Conservation (phyloP, 176 grass and related monocot genomes). For the Paspalum vaginatum region DNA sequence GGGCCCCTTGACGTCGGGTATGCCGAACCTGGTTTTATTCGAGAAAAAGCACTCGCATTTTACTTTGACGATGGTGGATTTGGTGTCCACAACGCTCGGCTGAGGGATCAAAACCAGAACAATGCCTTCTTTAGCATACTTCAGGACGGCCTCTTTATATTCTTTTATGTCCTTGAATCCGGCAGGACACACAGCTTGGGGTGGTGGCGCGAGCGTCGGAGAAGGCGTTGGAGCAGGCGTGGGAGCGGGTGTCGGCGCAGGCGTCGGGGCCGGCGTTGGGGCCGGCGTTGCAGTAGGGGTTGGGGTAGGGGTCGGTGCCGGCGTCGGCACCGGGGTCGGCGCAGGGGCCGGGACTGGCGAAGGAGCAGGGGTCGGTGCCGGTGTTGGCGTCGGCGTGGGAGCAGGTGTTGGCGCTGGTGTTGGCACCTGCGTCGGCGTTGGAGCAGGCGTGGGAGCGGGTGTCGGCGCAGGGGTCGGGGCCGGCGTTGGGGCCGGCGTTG, state of each 20-base stretch:
- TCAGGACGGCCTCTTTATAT: fast-evolving
- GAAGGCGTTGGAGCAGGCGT: no score
- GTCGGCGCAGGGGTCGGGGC: no score
- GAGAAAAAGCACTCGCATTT: neutral
- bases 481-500: no score
- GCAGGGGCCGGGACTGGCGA: no score
- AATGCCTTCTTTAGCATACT: neutral
- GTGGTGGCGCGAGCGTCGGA: neutral
- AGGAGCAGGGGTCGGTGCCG: neutral
- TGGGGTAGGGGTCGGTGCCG: no score
- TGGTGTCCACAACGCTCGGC: no score
- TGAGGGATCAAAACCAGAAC: fast-evolving
- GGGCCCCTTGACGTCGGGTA: neutral
- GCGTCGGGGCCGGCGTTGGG: neutral
- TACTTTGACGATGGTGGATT: neutral
- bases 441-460: no score
- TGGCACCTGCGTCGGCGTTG: neutral
- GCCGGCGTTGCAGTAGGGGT: neutral
- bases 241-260: neutral
- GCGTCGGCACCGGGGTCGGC: neutral
- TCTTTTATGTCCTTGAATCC: neutral
- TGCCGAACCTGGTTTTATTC: fast-evolving
- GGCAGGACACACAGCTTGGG: neutral
- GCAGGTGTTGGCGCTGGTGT: neutral
- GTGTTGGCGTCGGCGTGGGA: neutral